phyloP scores from a whole-genome alignment of 2,329 filamentous ascomycete species.

The Boeremia exigua region DNA sequence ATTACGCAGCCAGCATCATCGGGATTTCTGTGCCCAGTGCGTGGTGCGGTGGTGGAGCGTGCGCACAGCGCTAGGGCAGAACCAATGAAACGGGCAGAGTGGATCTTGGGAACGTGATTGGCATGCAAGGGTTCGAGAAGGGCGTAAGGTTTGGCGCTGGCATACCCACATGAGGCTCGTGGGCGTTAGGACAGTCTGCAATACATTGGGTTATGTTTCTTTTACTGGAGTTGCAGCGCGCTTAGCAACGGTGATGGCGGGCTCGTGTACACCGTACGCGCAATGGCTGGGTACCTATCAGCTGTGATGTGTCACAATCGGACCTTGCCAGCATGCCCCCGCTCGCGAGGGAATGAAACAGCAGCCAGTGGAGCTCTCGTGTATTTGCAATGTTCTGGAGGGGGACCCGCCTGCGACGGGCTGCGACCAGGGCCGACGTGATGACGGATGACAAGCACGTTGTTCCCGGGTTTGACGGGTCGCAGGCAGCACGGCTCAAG shows the following conservation, averaged over 20 bases:
- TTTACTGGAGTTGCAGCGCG: slow-evolving; percentile 3
- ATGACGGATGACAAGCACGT: slow-evolving; percentile 11
- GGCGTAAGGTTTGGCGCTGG: slow-evolving; percentile 21
- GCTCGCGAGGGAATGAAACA: slow-evolving; percentile 15
- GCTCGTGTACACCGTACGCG: slow-evolving; percentile 5
- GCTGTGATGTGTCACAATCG: slow-evolving; percentile 10
- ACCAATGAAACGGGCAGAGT: slow-evolving; percentile 34
- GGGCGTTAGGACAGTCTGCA: slow-evolving; percentile 19
- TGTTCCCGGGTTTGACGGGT: not conserved
- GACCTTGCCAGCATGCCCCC: slow-evolving; percentile 14
- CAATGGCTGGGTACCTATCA: slow-evolving; percentile 1
- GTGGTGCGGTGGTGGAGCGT: slow-evolving; percentile 29
- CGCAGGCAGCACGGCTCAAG: not conserved
- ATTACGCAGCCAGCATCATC: slow-evolving; percentile 2
- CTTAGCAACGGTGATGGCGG: slow-evolving; percentile 3
- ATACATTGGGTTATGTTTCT: slow-evolving; percentile 28
- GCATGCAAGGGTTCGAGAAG: slow-evolving; percentile 22
- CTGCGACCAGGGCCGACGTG: slow-evolving; percentile 6
- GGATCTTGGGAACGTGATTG: slow-evolving; percentile 32
- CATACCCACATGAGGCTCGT: slow-evolving; percentile 16
- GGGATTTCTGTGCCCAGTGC: slow-evolving; percentile 24
- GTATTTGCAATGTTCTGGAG: slow-evolving; percentile 14
- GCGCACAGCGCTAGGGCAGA: slow-evolving; percentile 30
- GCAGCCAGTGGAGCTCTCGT: slow-evolving; percentile 8
- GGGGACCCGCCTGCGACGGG: too few relatives aligned